Evolutionary conservation across 2,329 filamentous ascomycete genomes (phyloP).

Genomic region (Phialocephala subalpina): DNA sequence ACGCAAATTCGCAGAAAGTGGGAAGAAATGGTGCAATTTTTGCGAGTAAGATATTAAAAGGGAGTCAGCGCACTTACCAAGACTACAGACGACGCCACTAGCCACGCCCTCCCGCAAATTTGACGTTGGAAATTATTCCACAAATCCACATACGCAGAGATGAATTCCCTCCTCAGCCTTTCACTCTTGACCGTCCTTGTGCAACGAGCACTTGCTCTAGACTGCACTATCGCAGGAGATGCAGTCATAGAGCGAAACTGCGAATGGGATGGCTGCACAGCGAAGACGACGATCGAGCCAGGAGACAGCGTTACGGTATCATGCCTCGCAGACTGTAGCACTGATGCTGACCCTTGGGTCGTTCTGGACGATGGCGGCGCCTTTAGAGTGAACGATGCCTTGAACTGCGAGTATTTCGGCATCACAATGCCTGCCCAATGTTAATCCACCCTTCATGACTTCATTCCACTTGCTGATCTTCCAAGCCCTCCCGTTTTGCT

Average conservation of each 20-base stretch:
- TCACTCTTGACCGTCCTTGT: background rate
- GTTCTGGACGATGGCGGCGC: background rate
- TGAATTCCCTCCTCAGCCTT: background rate
- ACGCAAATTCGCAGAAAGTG: background rate
- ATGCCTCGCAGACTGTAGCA: background rate
- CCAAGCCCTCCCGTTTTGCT: background rate
- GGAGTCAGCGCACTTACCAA: background rate
- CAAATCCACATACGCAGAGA: background rate
- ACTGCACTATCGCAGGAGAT: background rate
- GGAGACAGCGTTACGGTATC: background rate
- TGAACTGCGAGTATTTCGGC: constrained; percentile 1
- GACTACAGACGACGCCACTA: background rate
- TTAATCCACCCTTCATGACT: background rate
- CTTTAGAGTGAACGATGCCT: background rate
- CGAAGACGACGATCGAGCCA: background rate
- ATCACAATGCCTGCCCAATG: background rate
- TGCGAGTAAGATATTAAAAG: background rate
- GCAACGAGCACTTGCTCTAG: background rate
- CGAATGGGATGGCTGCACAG: background rate
- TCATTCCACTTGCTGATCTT: background rate
- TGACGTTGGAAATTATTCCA: background rate
- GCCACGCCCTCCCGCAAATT: background rate
- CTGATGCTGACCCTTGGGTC: background rate
- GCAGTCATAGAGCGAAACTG: background rate
- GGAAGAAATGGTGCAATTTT: background rate